A percentile compares a stretch with the other conserved stretches of the same genome.
These are phyloP conservation scores for Coniferiporia sulphurascens DNA, from an alignment of 1,284 basidiomycete species.

Conservation along the genomic window DNA sequence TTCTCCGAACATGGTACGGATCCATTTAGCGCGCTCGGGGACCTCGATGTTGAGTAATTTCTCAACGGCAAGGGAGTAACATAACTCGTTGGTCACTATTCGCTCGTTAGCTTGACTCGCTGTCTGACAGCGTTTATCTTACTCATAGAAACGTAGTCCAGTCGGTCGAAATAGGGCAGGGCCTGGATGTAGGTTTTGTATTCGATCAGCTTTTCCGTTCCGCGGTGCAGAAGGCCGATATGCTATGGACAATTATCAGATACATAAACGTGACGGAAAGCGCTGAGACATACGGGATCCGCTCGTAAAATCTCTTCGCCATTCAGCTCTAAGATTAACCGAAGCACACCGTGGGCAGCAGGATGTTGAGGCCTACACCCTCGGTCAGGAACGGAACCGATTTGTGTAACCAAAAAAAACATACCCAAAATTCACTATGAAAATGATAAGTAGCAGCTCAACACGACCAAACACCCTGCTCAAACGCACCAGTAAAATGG, in stretches of 20 bases:
- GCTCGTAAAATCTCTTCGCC: slow-evolving; percentile 92
- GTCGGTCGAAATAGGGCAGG: slow-evolving; percentile 97
- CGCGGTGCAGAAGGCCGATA: slow-evolving; percentile 93
- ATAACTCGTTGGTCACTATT: slow-evolving; percentile 93
- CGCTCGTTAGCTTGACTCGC: not conserved
- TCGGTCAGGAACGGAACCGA: not conserved
- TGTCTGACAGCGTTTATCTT: slow-evolving; percentile 26
- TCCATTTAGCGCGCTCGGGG: slow-evolving; percentile 99
- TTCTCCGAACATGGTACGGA: slow-evolving; percentile 95
- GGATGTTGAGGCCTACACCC: slow-evolving; percentile 88
- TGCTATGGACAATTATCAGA: slow-evolving; percentile 49
- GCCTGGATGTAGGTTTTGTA: slow-evolving; percentile 99
- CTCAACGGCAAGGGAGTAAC: slow-evolving; percentile 96
- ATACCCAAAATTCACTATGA: slow-evolving; percentile 83
- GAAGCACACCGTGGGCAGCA: slow-evolving; percentile 96
- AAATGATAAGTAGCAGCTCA: not conserved
- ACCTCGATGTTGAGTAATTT: slow-evolving; percentile 98
- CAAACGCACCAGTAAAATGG: slow-evolving; percentile 76
- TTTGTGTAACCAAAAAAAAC: slow-evolving; percentile 23
- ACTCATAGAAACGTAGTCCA: slow-evolving; percentile 99
- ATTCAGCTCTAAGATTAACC: slow-evolving; percentile 96
- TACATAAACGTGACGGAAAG: not conserved
- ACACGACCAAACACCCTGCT: slow-evolving; percentile 3
- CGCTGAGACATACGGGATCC: slow-evolving; percentile 63
- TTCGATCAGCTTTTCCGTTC: slow-evolving; percentile 98